Conservation (phyloP, 345 rosid genomes). For the Citrus hindsii region DNA sequence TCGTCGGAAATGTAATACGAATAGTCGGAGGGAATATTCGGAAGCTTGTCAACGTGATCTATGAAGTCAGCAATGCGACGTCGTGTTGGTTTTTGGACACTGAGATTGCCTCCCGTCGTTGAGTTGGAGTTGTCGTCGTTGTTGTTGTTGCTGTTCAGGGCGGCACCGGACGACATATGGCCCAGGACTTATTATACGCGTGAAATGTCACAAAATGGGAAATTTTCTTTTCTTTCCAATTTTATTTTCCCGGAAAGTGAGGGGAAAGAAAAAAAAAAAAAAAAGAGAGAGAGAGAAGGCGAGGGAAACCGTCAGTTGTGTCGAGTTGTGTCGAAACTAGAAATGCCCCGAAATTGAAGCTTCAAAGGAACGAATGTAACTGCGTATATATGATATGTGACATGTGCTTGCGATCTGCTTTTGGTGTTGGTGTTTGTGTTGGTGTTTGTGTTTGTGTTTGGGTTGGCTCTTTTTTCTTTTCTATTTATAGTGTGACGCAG, state of each 20-base stretch:
- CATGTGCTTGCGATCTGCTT: background rate
- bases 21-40: constrained; percentile 26
- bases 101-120: constrained; percentile 2
- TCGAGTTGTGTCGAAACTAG: background rate
- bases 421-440: background rate
- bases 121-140: constrained; percentile 36
- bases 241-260: background rate
- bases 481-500: background rate
- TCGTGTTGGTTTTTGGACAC: constrained; percentile 53
- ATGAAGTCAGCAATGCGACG: constrained; percentile 58
- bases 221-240: too few species aligned
- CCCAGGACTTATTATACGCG: background rate
- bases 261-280: background rate
- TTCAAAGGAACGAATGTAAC: too few species aligned
- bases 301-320: background rate
- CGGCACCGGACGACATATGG: constrained; percentile 57
- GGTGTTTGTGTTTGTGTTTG: background rate
- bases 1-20: constrained; percentile 21
- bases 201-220: background rate
- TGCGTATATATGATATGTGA: too few species aligned
- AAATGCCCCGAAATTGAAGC: background rate
- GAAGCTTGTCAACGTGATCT: constrained; percentile 29
- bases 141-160: constrained; percentile 33
- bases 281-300: background rate
- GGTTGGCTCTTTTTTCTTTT: too few species aligned